Evolutionary conservation across 768 basidiomycete genomes (phyloP).

Genomic region (Rhizopogon salebrosus): DNA sequence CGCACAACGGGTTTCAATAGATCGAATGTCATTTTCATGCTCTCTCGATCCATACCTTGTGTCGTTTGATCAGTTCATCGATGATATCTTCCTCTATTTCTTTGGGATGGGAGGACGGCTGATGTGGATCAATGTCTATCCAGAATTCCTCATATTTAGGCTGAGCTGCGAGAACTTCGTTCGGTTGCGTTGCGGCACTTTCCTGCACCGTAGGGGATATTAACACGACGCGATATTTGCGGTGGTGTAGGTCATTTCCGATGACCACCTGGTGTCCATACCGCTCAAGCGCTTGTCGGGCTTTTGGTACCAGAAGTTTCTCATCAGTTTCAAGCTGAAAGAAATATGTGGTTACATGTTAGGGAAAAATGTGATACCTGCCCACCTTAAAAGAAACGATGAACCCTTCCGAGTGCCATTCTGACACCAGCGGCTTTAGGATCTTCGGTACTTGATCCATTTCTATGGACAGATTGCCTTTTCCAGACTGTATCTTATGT

Average conservation of each 20-base stretch:
- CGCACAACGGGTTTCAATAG: neutral
- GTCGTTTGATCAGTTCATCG: conserved; percentile 64
- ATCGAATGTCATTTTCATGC: neutral
- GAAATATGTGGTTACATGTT: neutral
- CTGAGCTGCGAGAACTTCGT: conserved; percentile 14
- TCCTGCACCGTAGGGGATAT: conserved; percentile 49
- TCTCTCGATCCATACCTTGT: conserved; percentile 59
- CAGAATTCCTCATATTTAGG: conserved; percentile 48
- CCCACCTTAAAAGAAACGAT: conserved; percentile 95
- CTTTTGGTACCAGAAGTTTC: conserved; percentile 82
- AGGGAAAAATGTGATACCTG: neutral
- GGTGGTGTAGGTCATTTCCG: conserved; percentile 87
- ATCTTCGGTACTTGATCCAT: conserved; percentile 99
- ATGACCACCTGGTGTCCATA: conserved; percentile 98
- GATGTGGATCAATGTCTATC: conserved; percentile 52
- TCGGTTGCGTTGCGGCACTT: conserved; percentile 6
- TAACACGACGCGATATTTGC: conserved; percentile 91
- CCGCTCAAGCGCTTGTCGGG: conserved; percentile 77
- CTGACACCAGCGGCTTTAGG: conserved; percentile 85
- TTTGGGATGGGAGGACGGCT: conserved; percentile 33
- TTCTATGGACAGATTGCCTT: conserved; percentile 88
- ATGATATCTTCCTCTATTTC: conserved; percentile 97
- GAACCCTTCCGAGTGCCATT: conserved; percentile 89
- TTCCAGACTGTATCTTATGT: conserved; percentile 98
- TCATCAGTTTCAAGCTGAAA: conserved; percentile 89